These are phyloP conservation scores for Beverwykella pulmonaria DNA, from an alignment of 495 filamentous ascomycete species.

Conservation along the genomic window DNA sequence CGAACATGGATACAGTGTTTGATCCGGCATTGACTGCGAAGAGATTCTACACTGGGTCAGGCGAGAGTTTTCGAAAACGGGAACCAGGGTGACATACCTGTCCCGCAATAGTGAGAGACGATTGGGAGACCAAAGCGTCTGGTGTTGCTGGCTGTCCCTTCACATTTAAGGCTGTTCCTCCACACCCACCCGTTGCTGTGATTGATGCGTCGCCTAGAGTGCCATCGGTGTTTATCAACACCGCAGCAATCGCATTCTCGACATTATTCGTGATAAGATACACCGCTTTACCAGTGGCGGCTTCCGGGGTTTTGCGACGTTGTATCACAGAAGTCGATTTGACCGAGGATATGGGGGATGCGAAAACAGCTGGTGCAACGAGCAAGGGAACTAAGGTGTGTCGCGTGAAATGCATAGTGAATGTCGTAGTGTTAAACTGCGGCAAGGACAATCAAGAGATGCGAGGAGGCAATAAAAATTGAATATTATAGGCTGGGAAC, in stretches of 20 bases:
- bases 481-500: background rate
- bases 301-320: background rate
- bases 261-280: constrained; percentile 42
- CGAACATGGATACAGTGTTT: constrained; percentile 59
- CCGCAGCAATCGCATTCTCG: constrained; percentile 36
- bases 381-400: background rate
- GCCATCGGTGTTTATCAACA: constrained; percentile 33
- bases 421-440: background rate
- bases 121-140: constrained; percentile 58
- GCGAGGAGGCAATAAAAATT: background rate
- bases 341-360: background rate
- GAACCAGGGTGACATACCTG: constrained; percentile 45
- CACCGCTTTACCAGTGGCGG: constrained; percentile 26
- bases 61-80: background rate
- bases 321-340: background rate
- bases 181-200: constrained; percentile 34
- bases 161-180: constrained; percentile 38
- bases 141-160: constrained; percentile 41
- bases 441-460: background rate
- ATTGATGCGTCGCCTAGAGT: constrained; percentile 32
- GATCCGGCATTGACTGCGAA: constrained; percentile 66
- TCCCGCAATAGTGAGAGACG: constrained; percentile 52
- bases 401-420: background rate
- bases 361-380: background rate
- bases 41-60: constrained; percentile 38